These are phyloP conservation scores for Aspergillus diversus DNA, from an alignment of 495 filamentous ascomycete species.

Conservation along the genomic window DNA sequence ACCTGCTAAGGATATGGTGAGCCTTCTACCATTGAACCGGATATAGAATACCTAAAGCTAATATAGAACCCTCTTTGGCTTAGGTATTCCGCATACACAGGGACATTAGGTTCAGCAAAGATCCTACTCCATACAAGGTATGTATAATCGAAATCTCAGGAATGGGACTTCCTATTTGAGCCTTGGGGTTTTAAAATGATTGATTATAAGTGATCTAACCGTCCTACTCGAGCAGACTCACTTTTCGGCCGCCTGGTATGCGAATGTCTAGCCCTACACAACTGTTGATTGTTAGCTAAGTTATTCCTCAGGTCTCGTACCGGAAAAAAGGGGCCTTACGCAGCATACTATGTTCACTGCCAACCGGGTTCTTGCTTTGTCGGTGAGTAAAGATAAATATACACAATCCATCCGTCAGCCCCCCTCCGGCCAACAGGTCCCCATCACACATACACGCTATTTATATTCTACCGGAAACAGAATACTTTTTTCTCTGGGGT, in stretches of 20 bases:
- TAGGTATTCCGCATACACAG: conserved; percentile 83
- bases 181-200: neutral
- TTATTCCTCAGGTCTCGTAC: conserved; percentile 65
- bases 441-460: neutral
- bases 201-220: conserved; percentile 31
- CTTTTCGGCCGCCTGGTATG: conserved; percentile 80
- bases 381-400: conserved; percentile 48
- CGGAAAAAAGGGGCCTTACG: conserved; percentile 83
- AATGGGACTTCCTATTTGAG: neutral
- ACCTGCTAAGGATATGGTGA: conserved; percentile 76
- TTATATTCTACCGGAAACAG: too few relatives aligned
- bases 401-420: neutral
- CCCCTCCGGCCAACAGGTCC: conserved; percentile 8
- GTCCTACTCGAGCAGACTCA: conserved; percentile 55
- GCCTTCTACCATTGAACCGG: conserved; percentile 14
- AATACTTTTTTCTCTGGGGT: neutral
- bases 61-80: conserved; percentile 9
- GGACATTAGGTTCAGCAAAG: conserved; percentile 76
- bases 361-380: conserved; percentile 63
- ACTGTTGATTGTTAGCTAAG: conserved; percentile 30
- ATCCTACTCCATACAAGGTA: conserved; percentile 87
- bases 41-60: conserved; percentile 10
- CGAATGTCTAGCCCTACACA: conserved; percentile 3
- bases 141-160: conserved; percentile 23
- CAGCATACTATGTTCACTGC: conserved; percentile 77